Evolutionary conservation across 352 stramenopile genomes (phyloP), one percentile per base, ranked within the genome.

Genomic region (Pythium diclinum): DNA sequence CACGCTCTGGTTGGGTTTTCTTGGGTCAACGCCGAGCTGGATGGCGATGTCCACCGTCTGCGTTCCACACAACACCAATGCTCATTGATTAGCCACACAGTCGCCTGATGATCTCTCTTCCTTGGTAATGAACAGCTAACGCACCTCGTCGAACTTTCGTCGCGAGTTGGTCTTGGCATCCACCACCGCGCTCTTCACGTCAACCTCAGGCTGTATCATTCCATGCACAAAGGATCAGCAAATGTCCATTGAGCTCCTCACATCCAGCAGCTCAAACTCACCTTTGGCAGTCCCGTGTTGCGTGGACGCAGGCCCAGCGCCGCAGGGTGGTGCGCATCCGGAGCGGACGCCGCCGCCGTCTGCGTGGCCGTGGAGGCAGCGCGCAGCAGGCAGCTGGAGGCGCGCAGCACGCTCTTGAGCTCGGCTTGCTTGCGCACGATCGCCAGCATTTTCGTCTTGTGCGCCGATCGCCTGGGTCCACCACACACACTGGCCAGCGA

Each of bases 1-100:
- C 61, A 96, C 86, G 54, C 83, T 95, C 73, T 96, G 87, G 75
- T 96, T 96, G 9, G 87, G 87, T 75, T 96, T 96, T 59, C 87
- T 73, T 36, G 87, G 87, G 61, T 96, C 87, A 47, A 96, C 85
- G 28, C 87, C 87, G 47, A 96, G 73, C 71, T 93, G 85, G 40
- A 96, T 62, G 21, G 86, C 87, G 46, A 96, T 79, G 63, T 96
- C 87, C 25, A 96, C 76, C 17, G 87, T 94, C 83, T 94, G 44
- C 42, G 67, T 34, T 21, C 11, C 21, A 34, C 21, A 55, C 11
- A 33, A 34, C 21, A 55, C 11, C 6, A 46, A n/a, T 6, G 7
- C 33, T 46, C 40, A 23, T 8, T 5, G 16, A 23, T 42, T 14
- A 42, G 36, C 1, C 10, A 42, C 36, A 38, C 36, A n/a, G 9